Evolutionary conservation across 2,329 filamentous ascomycete genomes (phyloP).

Genomic region (Shiraia bambusicola): DNA sequence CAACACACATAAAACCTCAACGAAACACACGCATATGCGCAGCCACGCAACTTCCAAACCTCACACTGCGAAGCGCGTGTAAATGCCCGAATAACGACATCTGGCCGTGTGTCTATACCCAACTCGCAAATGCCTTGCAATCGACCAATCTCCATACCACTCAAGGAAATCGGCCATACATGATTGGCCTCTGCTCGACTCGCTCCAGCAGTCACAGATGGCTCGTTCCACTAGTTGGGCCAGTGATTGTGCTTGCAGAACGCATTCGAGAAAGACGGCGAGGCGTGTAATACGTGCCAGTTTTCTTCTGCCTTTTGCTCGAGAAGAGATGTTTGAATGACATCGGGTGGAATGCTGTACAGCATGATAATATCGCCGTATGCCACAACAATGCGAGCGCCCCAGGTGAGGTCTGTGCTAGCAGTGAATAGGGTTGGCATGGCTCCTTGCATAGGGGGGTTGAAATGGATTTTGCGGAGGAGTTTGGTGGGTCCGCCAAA

Average conservation of each 20-base stretch:
- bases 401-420: conserved; percentile 58
- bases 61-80: conserved; percentile 47
- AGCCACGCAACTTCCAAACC: conserved; percentile 50
- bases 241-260: conserved; percentile 28
- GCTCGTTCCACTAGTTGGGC: conserved; percentile 34
- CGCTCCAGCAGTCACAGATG: conserved; percentile 1
- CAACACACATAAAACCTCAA: conserved; percentile 20
- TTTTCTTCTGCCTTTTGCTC: conserved; percentile 28
- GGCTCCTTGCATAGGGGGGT: conserved; percentile 37
- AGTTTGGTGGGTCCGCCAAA: conserved; percentile 59
- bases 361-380: conserved; percentile 58
- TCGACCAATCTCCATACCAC: conserved; percentile 52
- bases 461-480: conserved; percentile 60
- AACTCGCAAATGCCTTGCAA: conserved; percentile 54
- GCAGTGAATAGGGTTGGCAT: conserved; percentile 58
- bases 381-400: conserved; percentile 60
- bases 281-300: conserved; percentile 17
- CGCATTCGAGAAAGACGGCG: conserved; percentile 11
- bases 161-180: conserved; percentile 53
- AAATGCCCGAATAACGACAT: conserved; percentile 57
- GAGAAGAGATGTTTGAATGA: conserved; percentile 33
- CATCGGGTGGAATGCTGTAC: conserved; percentile 62
- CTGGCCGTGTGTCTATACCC: conserved; percentile 49
- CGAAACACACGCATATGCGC: conserved; percentile 6
- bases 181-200: conserved; percentile 1